Evolutionary conservation across 345 rosid genomes (phyloP).

Genomic region (Corchorus olitorius): DNA sequence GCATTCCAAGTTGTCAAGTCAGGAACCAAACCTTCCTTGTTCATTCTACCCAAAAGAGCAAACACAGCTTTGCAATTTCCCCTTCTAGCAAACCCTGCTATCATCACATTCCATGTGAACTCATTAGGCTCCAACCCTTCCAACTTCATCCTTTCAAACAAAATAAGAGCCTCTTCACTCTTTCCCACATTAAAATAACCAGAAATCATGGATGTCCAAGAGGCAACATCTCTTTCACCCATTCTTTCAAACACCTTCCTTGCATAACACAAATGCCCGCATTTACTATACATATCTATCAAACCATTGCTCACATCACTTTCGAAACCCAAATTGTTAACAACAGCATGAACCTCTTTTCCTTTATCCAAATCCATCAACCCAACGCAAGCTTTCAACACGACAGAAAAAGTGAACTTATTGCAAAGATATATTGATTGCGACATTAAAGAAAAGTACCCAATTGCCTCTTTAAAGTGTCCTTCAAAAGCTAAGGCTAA

Average conservation of each 20-base stretch:
- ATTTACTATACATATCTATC: conserved; percentile 48
- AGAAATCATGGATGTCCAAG: conserved; percentile 59
- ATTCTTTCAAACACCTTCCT: conserved; percentile 41
- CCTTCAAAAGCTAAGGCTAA: conserved; percentile 42
- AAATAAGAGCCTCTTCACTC: conserved; percentile 28
- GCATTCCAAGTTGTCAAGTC: conserved; percentile 64
- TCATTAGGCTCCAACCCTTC: conserved; percentile 48
- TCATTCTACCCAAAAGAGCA: conserved; percentile 38
- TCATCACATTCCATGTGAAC: conserved; percentile 49
- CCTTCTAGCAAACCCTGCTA: conserved; percentile 41
- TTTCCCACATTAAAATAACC: conserved; percentile 44
- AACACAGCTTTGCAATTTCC: conserved; percentile 41
- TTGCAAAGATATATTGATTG: conserved; percentile 31
- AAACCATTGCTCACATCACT: conserved; percentile 40
- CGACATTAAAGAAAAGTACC: conserved; percentile 41
- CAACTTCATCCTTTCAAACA: conserved; percentile 45
- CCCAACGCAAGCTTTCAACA: conserved; percentile 55
- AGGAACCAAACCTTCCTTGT: conserved; percentile 39
- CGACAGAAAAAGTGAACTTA: conserved; percentile 43
- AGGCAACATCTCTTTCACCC: conserved; percentile 38
- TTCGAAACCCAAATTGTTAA: conserved; percentile 27
- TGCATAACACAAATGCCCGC: conserved; percentile 35
- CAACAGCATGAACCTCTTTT: conserved; percentile 41
- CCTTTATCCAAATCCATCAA: conserved; percentile 46
- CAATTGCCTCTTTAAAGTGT: conserved; percentile 36